phyloP scores from a whole-genome alignment of 2,329 filamentous ascomycete species.

The Beauveria bassiana region DNA sequence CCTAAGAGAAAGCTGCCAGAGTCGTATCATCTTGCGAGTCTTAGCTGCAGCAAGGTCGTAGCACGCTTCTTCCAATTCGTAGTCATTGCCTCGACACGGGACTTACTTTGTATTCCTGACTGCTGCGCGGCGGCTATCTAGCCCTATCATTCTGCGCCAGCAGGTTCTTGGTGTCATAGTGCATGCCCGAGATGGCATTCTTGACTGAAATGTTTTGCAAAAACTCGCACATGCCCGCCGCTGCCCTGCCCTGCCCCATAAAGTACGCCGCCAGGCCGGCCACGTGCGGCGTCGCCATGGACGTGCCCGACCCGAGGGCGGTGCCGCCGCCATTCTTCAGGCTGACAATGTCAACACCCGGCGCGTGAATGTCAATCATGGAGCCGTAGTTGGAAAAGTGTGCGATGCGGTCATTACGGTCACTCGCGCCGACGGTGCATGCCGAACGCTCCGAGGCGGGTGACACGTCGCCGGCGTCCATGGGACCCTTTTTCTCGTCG shows the following conservation, averaged over 20 bases:
- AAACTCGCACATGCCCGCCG: neutral
- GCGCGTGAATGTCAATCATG: conserved; percentile 43
- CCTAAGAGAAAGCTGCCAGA: too few relatives aligned
- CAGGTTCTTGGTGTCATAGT: neutral
- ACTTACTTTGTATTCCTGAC: neutral
- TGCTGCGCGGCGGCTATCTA: neutral
- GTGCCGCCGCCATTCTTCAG: neutral
- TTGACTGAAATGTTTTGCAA: neutral
- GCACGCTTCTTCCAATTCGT: too few relatives aligned
- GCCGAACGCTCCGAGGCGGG: conserved; percentile 16
- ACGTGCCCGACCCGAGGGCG: conserved; percentile 34
- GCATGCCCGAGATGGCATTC: neutral
- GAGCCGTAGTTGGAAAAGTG: conserved; percentile 33
- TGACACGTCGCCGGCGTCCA: conserved; percentile 11
- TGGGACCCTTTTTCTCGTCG: neutral
- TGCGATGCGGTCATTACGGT: conserved; percentile 25
- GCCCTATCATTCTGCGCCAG: conserved; percentile 6
- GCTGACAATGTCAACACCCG: neutral
- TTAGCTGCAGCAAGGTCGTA: too few relatives aligned
- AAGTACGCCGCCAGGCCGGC: conserved; percentile 27
- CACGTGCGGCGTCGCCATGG: conserved; percentile 37
- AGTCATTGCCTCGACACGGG: neutral
- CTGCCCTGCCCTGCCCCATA: neutral
- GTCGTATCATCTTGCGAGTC: too few relatives aligned
- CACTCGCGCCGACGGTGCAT: conserved; percentile 19